These are phyloP conservation scores for Dalechampia spathulata DNA, from an alignment of 441 rosid genomes.

Conservation along the genomic window DNA sequence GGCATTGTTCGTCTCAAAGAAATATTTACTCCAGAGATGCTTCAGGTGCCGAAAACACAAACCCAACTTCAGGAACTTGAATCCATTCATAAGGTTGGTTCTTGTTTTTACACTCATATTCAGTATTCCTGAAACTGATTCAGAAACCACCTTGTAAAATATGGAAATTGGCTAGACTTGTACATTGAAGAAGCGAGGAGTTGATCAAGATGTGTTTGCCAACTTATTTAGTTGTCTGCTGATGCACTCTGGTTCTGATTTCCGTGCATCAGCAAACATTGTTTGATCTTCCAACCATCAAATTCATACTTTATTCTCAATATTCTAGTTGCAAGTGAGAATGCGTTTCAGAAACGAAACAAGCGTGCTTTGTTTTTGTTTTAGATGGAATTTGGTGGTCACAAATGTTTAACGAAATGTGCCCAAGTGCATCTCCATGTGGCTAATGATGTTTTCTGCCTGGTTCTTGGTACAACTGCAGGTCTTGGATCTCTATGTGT, in stretches of 20 bases:
- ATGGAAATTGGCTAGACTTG: too few species aligned
- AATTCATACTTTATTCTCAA: not conserved
- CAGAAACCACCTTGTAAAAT: too few species aligned
- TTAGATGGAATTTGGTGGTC: not conserved
- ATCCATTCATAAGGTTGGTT: constrained; percentile 83
- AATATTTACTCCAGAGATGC: constrained; percentile 64
- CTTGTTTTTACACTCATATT: not conserved
- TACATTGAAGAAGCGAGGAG: too few species aligned
- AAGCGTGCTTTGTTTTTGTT: not conserved
- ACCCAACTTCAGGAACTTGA: constrained; percentile 70
- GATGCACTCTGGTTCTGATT: not conserved
- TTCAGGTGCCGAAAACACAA: constrained; percentile 64
- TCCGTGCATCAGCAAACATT: not conserved
- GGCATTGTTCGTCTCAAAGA: constrained; percentile 70
- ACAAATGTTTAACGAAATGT: not conserved
- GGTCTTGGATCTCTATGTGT: constrained; percentile 86
- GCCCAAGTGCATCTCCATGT: not conserved
- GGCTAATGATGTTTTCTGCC: not conserved
- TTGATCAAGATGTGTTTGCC: too few species aligned
- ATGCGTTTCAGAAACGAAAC: not conserved
- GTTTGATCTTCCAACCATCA: not conserved
- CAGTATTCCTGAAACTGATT: too few species aligned
- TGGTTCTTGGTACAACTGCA: constrained; percentile 21
- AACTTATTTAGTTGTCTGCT: not conserved
- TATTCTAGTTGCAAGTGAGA: not conserved